phyloP scores from a whole-genome alignment of 192 early-diverging fungal genomes.

The Coemansia aciculifera region DNA sequence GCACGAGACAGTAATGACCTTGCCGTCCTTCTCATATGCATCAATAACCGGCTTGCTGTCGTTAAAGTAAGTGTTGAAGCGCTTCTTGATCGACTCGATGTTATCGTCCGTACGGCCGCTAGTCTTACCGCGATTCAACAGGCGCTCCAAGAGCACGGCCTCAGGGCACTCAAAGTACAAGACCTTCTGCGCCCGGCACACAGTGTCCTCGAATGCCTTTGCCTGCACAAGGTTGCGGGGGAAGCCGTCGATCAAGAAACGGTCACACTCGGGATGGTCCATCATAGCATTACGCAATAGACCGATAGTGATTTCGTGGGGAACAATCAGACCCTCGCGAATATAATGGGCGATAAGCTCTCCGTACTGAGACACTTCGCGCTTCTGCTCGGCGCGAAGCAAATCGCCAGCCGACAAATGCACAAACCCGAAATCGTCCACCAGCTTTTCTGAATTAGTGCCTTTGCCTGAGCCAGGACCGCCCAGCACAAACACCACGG shows the following conservation, averaged over 20 bases:
- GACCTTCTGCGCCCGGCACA: constrained; percentile 70
- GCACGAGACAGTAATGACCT: constrained; percentile 77
- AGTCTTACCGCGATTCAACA: constrained; percentile 93
- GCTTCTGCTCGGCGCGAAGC: constrained; percentile 86
- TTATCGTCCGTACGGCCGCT: constrained; percentile 94
- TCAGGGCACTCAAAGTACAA: constrained; percentile 97
- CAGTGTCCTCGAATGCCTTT: constrained; percentile 86
- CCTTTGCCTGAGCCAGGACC: constrained; percentile 93
- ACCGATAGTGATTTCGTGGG: constrained; percentile 91
- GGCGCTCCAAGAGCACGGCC: constrained; percentile 82
- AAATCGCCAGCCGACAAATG: constrained; percentile 97
- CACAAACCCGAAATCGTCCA: constrained; percentile 88
- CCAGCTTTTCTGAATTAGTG: constrained; percentile 89
- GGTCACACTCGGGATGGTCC: constrained; percentile 58
- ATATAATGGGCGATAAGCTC: constrained; percentile 91
- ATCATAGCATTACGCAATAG: constrained; percentile 90
- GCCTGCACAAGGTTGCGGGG: constrained; percentile 94
- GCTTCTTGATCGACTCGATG: constrained; percentile 92
- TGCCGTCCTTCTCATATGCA: constrained; percentile 70
- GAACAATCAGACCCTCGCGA: constrained; percentile 93
- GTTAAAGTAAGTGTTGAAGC: constrained; percentile 85
- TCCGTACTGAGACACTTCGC: constrained; percentile 79
- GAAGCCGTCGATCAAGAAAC: constrained; percentile 98
- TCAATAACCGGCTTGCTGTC: constrained; percentile 91
- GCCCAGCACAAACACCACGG: constrained; percentile 90